These are phyloP conservation scores for Nothophytophthora sp. DNA, from an alignment of 352 stramenopile genomes.

Conservation along the genomic window DNA sequence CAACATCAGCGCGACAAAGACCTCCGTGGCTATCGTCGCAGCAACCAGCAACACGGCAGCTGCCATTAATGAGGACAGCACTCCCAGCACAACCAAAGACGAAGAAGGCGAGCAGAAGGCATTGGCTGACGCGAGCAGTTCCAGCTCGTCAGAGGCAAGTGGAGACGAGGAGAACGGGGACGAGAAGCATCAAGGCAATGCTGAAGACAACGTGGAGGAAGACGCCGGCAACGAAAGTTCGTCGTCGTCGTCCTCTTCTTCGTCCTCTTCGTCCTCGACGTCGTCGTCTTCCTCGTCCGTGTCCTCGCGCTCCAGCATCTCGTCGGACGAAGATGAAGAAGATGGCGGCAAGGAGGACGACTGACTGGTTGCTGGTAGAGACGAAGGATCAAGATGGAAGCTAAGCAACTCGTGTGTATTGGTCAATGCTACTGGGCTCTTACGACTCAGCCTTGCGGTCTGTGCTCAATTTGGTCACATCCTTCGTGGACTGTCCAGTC, in stretches of 20 bases:
- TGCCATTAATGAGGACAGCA: neutral
- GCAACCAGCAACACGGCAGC: constrained; percentile 1
- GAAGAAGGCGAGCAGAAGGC: constrained; percentile 10
- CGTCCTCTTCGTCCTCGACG: constrained; percentile 39
- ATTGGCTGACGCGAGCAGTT: constrained; percentile 1
- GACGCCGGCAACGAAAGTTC: constrained; percentile 54
- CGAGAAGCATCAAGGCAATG: constrained; percentile 20
- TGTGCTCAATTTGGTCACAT: too few relatives aligned
- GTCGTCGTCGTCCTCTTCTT: too few relatives aligned
- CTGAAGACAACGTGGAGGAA: too few relatives aligned
- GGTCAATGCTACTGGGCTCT: constrained; percentile 12
- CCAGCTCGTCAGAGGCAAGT: constrained; percentile 10
- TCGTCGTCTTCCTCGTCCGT: constrained; percentile 43
- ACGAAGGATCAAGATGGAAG: neutral
- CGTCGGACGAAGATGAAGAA: constrained; percentile 36
- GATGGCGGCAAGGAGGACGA: constrained; percentile 1
- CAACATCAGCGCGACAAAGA: neutral
- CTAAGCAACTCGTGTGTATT: constrained; percentile 12
- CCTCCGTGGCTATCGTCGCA: neutral
- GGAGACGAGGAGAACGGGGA: constrained; percentile 15
- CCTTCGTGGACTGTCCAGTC: too few relatives aligned
- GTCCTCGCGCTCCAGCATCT: constrained; percentile 53
- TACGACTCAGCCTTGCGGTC: too few relatives aligned
- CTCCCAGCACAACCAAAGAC: constrained; percentile 6
- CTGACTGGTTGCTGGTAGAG: neutral